Base-by-base conservation (phyloP, 2,329 filamentous ascomycete species). In the Leptographium procerum region DNA sequence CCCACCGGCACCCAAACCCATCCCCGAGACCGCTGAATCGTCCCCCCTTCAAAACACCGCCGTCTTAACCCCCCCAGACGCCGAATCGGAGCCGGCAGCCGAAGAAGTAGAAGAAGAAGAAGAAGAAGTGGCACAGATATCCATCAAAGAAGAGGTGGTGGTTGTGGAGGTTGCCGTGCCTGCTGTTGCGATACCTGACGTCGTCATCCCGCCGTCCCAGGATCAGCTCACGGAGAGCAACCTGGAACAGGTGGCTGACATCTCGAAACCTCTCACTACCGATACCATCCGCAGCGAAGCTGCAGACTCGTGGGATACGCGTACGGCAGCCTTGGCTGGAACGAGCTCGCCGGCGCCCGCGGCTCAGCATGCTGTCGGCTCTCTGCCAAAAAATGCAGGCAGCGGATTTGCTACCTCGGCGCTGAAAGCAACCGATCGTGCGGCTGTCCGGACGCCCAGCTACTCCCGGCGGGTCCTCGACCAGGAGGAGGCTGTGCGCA, bases 401-500 rank as follows among this genome's bases (percentile, higher is more conserved):
- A 87, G 87, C 67, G 88, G 88, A 57, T 95, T 83, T 70, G 89
- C 87, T 55, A 81, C 89, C n/a, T 87, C 86, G 55, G 89, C 90
- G 29, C 78, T 88, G 66, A 96, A 95, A 75, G 88, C 88, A 14
- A 87, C 82, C 60, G 75, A 84, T 67, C 71, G 81, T 61, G 75
- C 82, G 28, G 73, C 80, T 59, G 76, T 78, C 61, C 88, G 92
- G 61, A 85, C 84, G 57, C 83, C 89, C 24, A 91, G 86, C 73
- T 90, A 88, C 72, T 88, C 95, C 71, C 85, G 92, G 64, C 88
- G 90, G 67, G 81, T 96, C 57, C 79, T 95, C 67, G 91, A 97
- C 66, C 94, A 99, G 70, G 91, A 96, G 72, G 94, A 99, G 75
- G 90, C 94, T 60, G 94, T 99, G 47, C 91, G 96, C 64, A 96